These are phyloP conservation scores for Ganoderma sinense DNA, from an alignment of 1,284 basidiomycete genomes.

Conservation along the genomic window DNA sequence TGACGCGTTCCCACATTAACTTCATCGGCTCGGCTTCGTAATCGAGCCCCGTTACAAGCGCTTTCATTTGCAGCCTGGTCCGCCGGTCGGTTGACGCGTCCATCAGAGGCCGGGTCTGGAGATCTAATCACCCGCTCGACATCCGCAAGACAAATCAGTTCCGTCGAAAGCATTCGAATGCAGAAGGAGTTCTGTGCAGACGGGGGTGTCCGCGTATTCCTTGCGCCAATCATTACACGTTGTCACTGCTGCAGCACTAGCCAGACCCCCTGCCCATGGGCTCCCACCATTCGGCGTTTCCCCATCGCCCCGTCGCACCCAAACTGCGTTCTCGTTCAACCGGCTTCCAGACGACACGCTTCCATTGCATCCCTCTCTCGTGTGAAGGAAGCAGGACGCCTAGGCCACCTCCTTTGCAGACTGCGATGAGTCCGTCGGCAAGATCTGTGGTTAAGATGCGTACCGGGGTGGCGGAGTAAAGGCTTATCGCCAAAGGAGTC, in stretches of 20 bases:
- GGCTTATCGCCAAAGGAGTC: not conserved
- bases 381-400: not conserved
- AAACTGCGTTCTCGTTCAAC: not conserved
- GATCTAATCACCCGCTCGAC: not conserved
- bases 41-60: not conserved
- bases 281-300: not conserved
- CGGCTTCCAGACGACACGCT: not conserved
- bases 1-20: not conserved
- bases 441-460: not conserved
- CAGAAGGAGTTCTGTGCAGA: not conserved
- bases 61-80: not conserved
- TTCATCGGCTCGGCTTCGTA: not conserved
- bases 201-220: not conserved
- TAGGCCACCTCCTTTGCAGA: not conserved
- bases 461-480: not conserved
- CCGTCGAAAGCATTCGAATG: not conserved
- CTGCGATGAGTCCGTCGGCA: not conserved
- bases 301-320: not conserved
- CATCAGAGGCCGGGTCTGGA: not conserved
- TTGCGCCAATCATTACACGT: not conserved
- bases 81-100: not conserved
- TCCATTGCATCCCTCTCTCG: not conserved
- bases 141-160: not conserved
- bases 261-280: not conserved
- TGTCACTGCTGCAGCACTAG: not conserved